Base-by-base conservation (phyloP, 1,139 yeast species). In the Spencermartinsiella ligniputridi region DNA sequence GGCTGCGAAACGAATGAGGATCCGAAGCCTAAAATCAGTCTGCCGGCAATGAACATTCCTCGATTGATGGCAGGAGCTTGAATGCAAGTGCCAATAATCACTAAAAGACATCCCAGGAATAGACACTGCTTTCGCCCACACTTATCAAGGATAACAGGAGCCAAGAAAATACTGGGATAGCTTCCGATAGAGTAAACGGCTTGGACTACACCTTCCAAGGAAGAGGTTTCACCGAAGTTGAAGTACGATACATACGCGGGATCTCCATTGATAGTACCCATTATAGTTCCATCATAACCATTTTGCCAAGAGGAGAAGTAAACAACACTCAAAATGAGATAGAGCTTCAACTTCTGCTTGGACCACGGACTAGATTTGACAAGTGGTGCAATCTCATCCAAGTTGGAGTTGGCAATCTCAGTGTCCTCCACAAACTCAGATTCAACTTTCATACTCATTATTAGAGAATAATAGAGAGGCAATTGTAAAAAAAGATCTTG, bases 221-320 rank as follows among this genome's bases (percentile, higher is more conserved):
- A 17, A 17, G 44, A 24, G 6, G 42, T 41, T 17, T 4, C 3
- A 9, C 42, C 42, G 25, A 37, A 33, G 36, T 29, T 21, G 34
- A 37, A 41, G 19, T 22, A 41, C 3, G 32, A 15, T 3, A 19
- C 19, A 35, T 13, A 39, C 41, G 30, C 13, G n/a, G 36, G 36
- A 13, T 13, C n/a, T 13, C 19, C 36, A 13, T 34, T 13, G 9
- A 76, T 64, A 41, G 77, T 77, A 51, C 75, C 75, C 58, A 76
- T 58, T 63, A 75, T 60, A 3, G 76, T 70, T 44, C 78, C 77
- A 61, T 76, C 80, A 51, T 70, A 76, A 33, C 81, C 80, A 37
- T 67, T 68, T 43, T 42, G 29, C 5, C 51, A 40, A 13, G 46
- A 38, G 29, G 47, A 38, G 16, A 50, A 44, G 40, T 48, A 51